Evolutionary conservation across 106 monocot species (phyloP), one percentile per base, ranked within the genome.

Genomic region (Allium cepa): DNA sequence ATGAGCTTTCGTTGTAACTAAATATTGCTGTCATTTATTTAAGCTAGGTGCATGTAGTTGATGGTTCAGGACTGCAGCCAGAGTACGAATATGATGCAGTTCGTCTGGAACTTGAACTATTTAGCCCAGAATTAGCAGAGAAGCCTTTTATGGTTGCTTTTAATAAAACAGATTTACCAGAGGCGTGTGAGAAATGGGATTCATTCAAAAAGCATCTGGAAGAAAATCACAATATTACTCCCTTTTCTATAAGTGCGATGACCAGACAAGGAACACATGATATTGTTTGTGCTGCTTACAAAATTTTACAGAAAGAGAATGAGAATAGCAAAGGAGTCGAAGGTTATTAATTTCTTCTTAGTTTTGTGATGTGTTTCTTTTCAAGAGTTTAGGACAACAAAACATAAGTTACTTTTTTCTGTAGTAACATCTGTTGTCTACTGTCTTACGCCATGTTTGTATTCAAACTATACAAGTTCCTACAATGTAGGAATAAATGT

Each of bases 41-140:
- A 18, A 47, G 14, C 59, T 77, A 90, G 95, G 83, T 96, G 63
- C 99, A 93, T 78, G 99, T 99, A 53, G 90, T 99, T 72, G 99
- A 99, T 81, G 92, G 99, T 49, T 93, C 99, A 45, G 84, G 82
- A 26, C 66, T 78, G 51, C 99, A 93, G 59, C 99, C 99, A 65
- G 83, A 87, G 47, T 99, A 99, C 63, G 99, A 99, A 73, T 99
- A 85, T 79, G 92, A 99, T 76, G 99, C 99, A 62, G 87, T 99
- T 69, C 87, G 99, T 67, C 83, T 99, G 62, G 93, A 99, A 70
- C 77, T 99, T 52, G 99, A 93, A 72, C 69, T 93, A 60, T 99
- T 99, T 72, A 99, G 86, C 80, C 99, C 99, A 57, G 80, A 53
- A 50, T 75, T 99, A 66, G 79, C 87, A 57, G 87, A 93, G 62